Conservation (phyloP, 495 filamentous ascomycete genomes). For the Penicillium bovifimosum region DNA sequence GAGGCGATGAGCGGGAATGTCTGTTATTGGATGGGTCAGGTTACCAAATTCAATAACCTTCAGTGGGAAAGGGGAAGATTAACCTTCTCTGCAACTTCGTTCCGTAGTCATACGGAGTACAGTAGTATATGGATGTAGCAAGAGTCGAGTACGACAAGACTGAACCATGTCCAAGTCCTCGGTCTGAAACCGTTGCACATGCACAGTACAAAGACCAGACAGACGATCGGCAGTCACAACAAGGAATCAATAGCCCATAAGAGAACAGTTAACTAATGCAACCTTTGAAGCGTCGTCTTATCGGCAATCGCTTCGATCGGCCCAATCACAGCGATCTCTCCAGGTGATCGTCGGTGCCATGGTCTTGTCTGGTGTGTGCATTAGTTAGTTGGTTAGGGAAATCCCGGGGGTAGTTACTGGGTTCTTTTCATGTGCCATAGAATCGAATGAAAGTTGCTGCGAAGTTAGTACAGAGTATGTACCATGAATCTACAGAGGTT, state of each 20-base stretch:
- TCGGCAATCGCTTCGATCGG: not conserved
- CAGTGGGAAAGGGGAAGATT: not conserved
- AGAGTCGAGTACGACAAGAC: too few species aligned
- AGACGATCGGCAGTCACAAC: too few species aligned
- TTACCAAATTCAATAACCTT: not conserved
- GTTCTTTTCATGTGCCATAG: too few species aligned
- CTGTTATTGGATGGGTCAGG: not conserved
- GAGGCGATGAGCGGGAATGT: not conserved
- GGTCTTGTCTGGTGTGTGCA: too few species aligned
- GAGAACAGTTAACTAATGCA: too few species aligned
- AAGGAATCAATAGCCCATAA: not conserved
- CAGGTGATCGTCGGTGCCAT: not conserved
- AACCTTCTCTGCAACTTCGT: too few species aligned
- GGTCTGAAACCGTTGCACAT: not conserved
- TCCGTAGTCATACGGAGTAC: too few species aligned
- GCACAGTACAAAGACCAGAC: not conserved
- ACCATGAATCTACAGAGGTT: too few species aligned
- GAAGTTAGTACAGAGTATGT: too few species aligned
- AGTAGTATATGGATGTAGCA: too few species aligned
- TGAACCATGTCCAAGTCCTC: not conserved
- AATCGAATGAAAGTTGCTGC: too few species aligned
- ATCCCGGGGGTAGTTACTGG: not conserved
- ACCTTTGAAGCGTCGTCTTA: not conserved
- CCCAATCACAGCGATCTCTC: conserved; percentile 1
- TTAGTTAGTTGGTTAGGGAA: too few species aligned